Evolutionary conservation across 257 asterid genomes (phyloP).

Genomic region (Osmanthus fragrans): DNA sequence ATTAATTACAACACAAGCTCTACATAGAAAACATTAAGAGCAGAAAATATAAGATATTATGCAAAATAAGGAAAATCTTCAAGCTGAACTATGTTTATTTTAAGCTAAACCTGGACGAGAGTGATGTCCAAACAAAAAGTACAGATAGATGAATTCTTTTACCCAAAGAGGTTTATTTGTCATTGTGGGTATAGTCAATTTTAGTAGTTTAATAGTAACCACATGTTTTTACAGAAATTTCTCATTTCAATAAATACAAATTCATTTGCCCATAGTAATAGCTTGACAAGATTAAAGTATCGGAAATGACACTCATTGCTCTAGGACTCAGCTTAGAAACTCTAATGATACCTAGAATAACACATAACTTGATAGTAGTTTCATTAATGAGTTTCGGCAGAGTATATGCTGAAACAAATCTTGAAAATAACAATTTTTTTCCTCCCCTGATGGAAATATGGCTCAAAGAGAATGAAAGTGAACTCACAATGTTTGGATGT

Average conservation of each 20-base stretch:
- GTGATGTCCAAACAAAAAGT: neutral
- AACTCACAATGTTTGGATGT: too few relatives aligned
- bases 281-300: neutral
- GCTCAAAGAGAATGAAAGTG: too few relatives aligned
- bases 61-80: constrained; percentile 15
- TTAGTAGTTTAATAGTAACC: constrained; percentile 14
- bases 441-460: too few relatives aligned
- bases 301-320: neutral
- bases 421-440: too few relatives aligned
- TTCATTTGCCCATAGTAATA: neutral
- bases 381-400: neutral
- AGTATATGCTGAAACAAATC: neutral
- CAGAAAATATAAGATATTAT: constrained; percentile 4
- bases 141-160: too few relatives aligned
- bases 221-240: neutral
- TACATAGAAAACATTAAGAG: constrained; percentile 34
- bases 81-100: neutral
- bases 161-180: too few relatives aligned
- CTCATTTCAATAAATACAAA: neutral
- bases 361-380: neutral
- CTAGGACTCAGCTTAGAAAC: neutral
- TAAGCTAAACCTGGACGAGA: neutral
- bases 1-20: constrained; percentile 77
- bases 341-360: neutral
- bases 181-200: neutral